Conservation (phyloP, 2,329 filamentous ascomycete genomes). For the Cercospora sp. region DNA sequence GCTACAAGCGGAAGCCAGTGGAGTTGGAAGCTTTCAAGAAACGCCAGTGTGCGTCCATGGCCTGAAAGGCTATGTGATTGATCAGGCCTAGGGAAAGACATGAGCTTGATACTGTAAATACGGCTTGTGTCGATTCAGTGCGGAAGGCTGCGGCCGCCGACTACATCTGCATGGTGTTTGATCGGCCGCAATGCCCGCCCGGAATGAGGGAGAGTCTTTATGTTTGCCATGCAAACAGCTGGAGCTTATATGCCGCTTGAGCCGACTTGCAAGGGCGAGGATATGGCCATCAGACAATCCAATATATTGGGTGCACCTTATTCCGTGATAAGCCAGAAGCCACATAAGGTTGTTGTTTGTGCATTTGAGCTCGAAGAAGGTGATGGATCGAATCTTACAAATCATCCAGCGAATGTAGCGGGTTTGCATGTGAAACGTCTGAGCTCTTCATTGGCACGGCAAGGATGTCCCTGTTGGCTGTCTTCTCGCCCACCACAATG, state of each 20-base stretch:
- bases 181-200: background rate
- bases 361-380: background rate
- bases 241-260: background rate
- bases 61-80: background rate
- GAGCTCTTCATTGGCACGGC: background rate
- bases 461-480: background rate
- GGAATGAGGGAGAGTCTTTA: background rate
- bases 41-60: background rate
- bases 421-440: background rate
- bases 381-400: background rate
- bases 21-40: background rate
- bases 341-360: background rate
- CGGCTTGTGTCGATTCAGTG: background rate
- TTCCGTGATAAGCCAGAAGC: background rate
- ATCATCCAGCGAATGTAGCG: background rate
- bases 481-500: background rate
- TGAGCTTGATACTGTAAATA: background rate
- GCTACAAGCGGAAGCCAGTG: background rate
- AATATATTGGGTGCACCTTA: background rate
- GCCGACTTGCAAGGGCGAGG: background rate
- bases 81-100: background rate
- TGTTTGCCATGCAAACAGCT: background rate
- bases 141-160: background rate
- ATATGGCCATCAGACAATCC: background rate
- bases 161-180: background rate